Evolutionary conservation across 331 rosid genomes (phyloP).

Genomic region (Malus hybrid): DNA sequence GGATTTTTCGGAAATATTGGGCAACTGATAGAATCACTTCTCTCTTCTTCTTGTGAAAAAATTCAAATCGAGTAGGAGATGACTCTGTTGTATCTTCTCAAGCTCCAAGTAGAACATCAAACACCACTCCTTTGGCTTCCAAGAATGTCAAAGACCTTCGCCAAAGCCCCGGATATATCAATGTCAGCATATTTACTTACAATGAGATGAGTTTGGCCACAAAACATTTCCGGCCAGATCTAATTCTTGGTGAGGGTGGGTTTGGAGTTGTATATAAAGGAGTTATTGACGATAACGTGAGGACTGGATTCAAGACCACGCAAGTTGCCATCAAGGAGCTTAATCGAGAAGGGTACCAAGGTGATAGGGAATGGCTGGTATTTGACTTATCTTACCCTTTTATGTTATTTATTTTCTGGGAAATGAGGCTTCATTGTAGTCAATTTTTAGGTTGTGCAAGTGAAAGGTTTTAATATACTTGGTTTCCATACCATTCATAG

Average conservation of each 20-base stretch:
- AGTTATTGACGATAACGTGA: conserved; percentile 58
- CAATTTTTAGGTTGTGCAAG: not conserved
- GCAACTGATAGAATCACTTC: not conserved
- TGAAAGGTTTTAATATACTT: not conserved
- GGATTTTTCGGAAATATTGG: not conserved
- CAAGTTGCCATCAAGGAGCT: conserved; percentile 92
- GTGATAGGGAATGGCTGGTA: conserved; percentile 98
- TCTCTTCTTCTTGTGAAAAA: not conserved
- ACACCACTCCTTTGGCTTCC: conserved; percentile 28
- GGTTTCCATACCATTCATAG: not conserved
- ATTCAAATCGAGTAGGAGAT: conserved; percentile 25
- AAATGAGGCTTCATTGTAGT: not conserved
- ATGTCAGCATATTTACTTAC: conserved; percentile 59
- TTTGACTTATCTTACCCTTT: conserved; percentile 13
- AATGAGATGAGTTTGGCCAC: conserved; percentile 69
- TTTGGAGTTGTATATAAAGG: conserved; percentile 95
- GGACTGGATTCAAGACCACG: conserved; percentile 41
- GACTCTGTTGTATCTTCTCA: conserved; percentile 18
- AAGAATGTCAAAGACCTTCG: conserved; percentile 75
- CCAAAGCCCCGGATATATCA: conserved; percentile 45
- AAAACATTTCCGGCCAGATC: conserved; percentile 68
- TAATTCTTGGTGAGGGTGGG: conserved; percentile 86
- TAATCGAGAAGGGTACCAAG: conserved; percentile 89
- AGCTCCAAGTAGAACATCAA: conserved; percentile 3
- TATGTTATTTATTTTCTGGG: not conserved